These are phyloP conservation scores for Candida mattraensis DNA, from an alignment of 805 yeast genomes.

Conservation along the genomic window DNA sequence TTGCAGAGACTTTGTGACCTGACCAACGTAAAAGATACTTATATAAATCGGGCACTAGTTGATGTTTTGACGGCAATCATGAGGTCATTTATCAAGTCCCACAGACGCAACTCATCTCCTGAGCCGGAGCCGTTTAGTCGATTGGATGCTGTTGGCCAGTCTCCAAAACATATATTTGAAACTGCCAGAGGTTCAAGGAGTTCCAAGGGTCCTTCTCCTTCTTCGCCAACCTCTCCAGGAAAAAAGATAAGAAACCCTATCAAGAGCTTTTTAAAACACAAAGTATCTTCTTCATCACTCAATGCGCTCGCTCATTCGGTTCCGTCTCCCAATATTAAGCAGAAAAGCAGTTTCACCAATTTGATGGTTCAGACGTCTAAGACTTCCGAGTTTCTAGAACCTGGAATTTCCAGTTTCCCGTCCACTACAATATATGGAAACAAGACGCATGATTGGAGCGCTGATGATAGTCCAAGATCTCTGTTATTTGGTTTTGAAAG, in stretches of 20 bases:
- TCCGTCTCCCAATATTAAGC: constrained; percentile 13
- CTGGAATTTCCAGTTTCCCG: constrained; percentile 5
- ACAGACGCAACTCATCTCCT: constrained; percentile 24
- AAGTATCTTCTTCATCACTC: constrained; percentile 21
- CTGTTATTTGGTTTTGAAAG: constrained; percentile 9
- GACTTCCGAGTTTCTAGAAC: not conserved
- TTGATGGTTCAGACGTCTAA: constrained; percentile 5
- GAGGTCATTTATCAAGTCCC: constrained; percentile 35
- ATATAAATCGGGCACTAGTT: too few relatives aligned
- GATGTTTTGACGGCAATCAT: constrained; percentile 12
- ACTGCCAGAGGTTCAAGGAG: too few relatives aligned
- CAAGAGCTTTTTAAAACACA: constrained; percentile 28
- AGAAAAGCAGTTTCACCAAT: constrained; percentile 15
- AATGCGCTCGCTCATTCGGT: constrained; percentile 4
- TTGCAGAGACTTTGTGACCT: too few relatives aligned
- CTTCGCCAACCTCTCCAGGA: constrained; percentile 20
- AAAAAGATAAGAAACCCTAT: constrained; percentile 26
- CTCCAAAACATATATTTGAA: too few relatives aligned
- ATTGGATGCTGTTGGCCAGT: too few relatives aligned
- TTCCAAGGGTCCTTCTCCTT: constrained; percentile 5
- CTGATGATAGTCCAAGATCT: constrained; percentile 22
- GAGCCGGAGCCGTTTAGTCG: constrained; percentile 12
- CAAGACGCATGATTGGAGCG: constrained; percentile 32
- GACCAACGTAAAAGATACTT: too few relatives aligned
- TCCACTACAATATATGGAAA: constrained; percentile 33